Evolutionary conservation across 345 rosid genomes (phyloP).

Genomic region (Diplotaxis tenuifolia): DNA sequence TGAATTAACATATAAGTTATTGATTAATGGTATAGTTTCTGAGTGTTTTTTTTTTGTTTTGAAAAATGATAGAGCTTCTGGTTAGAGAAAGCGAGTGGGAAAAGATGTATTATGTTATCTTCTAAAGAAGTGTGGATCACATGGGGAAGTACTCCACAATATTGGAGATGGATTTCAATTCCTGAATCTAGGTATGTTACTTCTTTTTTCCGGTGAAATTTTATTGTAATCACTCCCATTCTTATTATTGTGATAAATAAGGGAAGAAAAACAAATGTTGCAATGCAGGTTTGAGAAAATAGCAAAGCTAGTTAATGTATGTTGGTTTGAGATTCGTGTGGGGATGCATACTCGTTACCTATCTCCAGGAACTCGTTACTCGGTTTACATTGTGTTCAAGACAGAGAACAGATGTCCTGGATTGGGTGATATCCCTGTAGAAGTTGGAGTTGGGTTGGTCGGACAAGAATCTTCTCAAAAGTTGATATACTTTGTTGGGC

Average conservation of each 20-base stretch:
- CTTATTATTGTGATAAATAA: background rate
- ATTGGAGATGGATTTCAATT: slow-evolving; percentile 23
- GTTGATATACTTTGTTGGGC: slow-evolving; percentile 17
- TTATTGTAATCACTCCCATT: background rate
- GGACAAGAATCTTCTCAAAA: slow-evolving; percentile 29
- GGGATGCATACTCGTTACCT: slow-evolving; percentile 28
- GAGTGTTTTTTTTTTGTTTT: background rate
- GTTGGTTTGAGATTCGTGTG: slow-evolving; percentile 55
- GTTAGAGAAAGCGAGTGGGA: slow-evolving; percentile 13
- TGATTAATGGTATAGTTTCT: background rate
- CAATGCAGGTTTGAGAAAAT: slow-evolving; percentile 46
- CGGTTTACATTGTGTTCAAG: slow-evolving; percentile 49
- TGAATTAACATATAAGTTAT: background rate
- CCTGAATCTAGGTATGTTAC: slow-evolving; percentile 14
- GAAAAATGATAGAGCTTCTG: slow-evolving; percentile 8
- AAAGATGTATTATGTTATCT: slow-evolving; percentile 20
- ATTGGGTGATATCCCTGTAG: slow-evolving; percentile 40
- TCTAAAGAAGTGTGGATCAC: background rate
- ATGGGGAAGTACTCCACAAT: slow-evolving; percentile 14
- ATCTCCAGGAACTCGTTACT: slow-evolving; percentile 43
- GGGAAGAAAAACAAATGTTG: background rate
- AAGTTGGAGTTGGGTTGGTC: slow-evolving; percentile 39
- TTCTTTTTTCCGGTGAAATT: background rate
- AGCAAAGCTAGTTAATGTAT: slow-evolving; percentile 46
- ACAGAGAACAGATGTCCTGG: slow-evolving; percentile 27